Percentiles rank a stretch among this genome's conserved stretches.
Conservation (phyloP, 1,284 basidiomycete genomes). For the Cutaneotrichosporon dermatis region DNA sequence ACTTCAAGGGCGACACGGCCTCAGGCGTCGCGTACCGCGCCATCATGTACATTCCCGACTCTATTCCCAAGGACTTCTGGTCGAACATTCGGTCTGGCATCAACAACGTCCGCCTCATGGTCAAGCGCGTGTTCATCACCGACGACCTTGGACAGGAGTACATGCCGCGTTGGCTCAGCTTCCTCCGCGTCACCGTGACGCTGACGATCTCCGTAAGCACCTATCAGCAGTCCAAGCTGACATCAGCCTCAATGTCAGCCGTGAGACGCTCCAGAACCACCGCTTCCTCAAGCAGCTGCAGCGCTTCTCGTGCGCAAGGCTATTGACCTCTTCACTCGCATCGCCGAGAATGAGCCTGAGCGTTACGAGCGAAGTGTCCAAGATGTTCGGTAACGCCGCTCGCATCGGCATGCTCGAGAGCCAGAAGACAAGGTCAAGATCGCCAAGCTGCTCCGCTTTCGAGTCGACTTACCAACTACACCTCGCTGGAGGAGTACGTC, state of each 20-base stretch:
- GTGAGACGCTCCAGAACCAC: constrained; percentile 83
- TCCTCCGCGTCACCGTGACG: constrained; percentile 80
- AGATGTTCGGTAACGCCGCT: constrained; percentile 69
- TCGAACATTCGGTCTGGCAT: constrained; percentile 59
- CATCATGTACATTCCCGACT: constrained; percentile 73
- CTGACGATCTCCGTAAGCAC: constrained; percentile 70
- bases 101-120: constrained; percentile 74
- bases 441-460: constrained; percentile 69
- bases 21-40: constrained; percentile 80
- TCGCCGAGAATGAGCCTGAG: constrained; percentile 63
- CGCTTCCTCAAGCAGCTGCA: constrained; percentile 58
- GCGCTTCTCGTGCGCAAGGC: constrained; percentile 57
- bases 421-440: constrained; percentile 66
- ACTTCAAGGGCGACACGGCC: constrained; percentile 87
- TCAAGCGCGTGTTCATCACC: constrained; percentile 91
- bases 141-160: constrained; percentile 77
- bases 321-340: constrained; percentile 67
- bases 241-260: constrained; percentile 73
- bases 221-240: background rate
- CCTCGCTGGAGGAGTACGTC: constrained; percentile 75
- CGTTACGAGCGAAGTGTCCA: constrained; percentile 66
- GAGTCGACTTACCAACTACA: constrained; percentile 68
- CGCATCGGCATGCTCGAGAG: constrained; percentile 79
- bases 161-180: constrained; percentile 82
- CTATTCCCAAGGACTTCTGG: constrained; percentile 70